phyloP scores from a whole-genome alignment of 1,284 basidiomycete genomes.

The Ustilago trichophora region DNA sequence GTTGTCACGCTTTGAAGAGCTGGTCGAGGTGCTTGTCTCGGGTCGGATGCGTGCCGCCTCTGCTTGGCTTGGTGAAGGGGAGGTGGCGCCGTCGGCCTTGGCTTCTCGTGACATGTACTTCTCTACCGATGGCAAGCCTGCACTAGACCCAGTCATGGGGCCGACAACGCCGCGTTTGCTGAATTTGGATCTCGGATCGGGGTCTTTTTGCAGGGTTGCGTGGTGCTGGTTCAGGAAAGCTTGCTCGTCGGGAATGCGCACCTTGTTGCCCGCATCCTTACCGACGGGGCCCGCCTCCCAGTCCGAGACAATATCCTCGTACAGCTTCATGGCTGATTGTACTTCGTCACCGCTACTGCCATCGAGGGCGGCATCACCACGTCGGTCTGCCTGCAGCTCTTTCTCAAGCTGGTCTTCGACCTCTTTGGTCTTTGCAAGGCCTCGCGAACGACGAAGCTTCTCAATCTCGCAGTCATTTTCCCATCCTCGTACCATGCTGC shows the following conservation, averaged over 20 bases:
- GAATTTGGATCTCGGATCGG: constrained; percentile 27
- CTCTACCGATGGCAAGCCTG: constrained; percentile 46
- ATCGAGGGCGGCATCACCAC: constrained; percentile 3
- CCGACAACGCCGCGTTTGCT: constrained; percentile 47
- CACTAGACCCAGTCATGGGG: constrained; percentile 46
- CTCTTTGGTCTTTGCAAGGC: constrained; percentile 24
- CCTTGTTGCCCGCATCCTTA: constrained; percentile 9
- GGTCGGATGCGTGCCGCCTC: constrained; percentile 3
- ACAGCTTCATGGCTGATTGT: constrained; percentile 53
- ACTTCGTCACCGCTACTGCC: constrained; percentile 22
- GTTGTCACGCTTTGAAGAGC: constrained; percentile 13
- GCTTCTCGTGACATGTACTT: constrained; percentile 23
- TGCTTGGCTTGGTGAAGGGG: neutral
- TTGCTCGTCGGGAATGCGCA: constrained; percentile 41
- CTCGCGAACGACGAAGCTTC: constrained; percentile 19
- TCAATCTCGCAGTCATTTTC: constrained; percentile 55
- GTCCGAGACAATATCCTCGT: constrained; percentile 58
- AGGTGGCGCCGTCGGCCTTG: neutral
- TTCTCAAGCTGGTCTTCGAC: constrained; percentile 47
- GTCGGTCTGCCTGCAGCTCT: constrained; percentile 22
- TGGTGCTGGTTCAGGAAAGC: constrained; percentile 49
- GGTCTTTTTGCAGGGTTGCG: constrained; percentile 44
- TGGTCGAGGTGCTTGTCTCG: neutral
- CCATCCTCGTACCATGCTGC: constrained; percentile 79
- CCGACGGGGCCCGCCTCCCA: constrained; percentile 38